phyloP scores from a whole-genome alignment of 441 rosid genomes.

The Populus hybrid region DNA sequence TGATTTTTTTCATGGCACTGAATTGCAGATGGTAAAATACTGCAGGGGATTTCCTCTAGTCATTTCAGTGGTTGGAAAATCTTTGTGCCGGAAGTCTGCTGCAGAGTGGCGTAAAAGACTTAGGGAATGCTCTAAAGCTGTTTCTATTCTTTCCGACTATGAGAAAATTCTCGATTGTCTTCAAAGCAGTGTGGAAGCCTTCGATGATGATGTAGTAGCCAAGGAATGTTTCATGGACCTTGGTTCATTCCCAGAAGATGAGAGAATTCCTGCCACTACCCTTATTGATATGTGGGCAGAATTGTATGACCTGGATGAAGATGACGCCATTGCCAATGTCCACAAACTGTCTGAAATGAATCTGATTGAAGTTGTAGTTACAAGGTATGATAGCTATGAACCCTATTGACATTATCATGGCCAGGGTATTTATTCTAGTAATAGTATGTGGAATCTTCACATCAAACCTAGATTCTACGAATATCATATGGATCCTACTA shows the following conservation, averaged over 20 bases:
- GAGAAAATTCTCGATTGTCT: constrained; percentile 34
- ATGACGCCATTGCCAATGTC: constrained; percentile 33
- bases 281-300: constrained; percentile 64
- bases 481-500: background rate
- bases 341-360: constrained; percentile 35
- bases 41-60: constrained; percentile 69
- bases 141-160: constrained; percentile 19
- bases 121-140: constrained; percentile 34
- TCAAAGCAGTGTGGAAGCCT: constrained; percentile 39
- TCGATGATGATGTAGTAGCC: constrained; percentile 19
- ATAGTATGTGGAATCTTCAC: background rate
- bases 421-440: background rate
- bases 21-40: constrained; percentile 49
- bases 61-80: constrained; percentile 53
- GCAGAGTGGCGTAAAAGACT: constrained; percentile 35
- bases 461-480: background rate
- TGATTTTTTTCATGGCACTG: background rate
- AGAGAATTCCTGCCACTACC: constrained; percentile 41
- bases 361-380: constrained; percentile 33
- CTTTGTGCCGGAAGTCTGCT: constrained; percentile 38
- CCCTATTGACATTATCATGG: background rate
- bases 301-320: constrained; percentile 32
- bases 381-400: constrained; percentile 33
- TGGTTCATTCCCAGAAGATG: constrained; percentile 65
- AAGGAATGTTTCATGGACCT: constrained; percentile 67